phyloP scores from a whole-genome alignment of 2,329 filamentous ascomycete genomes.

The Plectosphaerella cucumerina region DNA sequence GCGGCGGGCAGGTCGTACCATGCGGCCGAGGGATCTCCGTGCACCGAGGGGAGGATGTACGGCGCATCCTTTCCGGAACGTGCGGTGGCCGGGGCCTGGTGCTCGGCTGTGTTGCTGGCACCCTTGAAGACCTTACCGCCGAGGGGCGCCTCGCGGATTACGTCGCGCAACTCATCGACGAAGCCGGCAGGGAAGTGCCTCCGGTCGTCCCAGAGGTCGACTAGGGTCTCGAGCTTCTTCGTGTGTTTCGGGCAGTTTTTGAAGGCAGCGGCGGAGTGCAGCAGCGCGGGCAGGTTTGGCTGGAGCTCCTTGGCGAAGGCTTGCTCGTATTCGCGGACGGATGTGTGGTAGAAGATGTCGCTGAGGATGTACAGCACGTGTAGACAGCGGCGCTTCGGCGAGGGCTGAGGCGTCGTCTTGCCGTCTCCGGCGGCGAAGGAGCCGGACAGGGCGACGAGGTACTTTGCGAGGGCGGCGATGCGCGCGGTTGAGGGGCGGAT shows the following conservation, averaged over 20 bases:
- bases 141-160: constrained; percentile 38
- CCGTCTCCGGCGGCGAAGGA: constrained; percentile 36
- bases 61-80: constrained; percentile 53
- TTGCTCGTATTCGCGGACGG: constrained; percentile 43
- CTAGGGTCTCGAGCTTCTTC: constrained; percentile 58
- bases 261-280: constrained; percentile 53
- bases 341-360: constrained; percentile 70
- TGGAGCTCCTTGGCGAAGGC: constrained; percentile 54
- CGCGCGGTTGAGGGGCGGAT: constrained; percentile 64
- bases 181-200: constrained; percentile 54
- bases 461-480: constrained; percentile 67
- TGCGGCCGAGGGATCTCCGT: constrained; percentile 68
- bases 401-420: constrained; percentile 37
- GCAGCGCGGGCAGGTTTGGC: constrained; percentile 56
- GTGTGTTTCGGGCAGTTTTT: constrained; percentile 61
- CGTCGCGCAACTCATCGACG: constrained; percentile 55
- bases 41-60: constrained; percentile 68
- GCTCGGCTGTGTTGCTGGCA: constrained; percentile 9
- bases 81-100: constrained; percentile 18
- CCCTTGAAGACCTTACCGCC: constrained; percentile 5
- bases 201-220: constrained; percentile 68
- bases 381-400: constrained; percentile 63
- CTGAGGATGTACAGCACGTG: constrained; percentile 76
- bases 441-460: constrained; percentile 64
- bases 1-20: constrained; percentile 82